These are phyloP conservation scores for Hanseniaspora clermontiae DNA, from an alignment of 805 yeast genomes.

Conservation along the genomic window DNA sequence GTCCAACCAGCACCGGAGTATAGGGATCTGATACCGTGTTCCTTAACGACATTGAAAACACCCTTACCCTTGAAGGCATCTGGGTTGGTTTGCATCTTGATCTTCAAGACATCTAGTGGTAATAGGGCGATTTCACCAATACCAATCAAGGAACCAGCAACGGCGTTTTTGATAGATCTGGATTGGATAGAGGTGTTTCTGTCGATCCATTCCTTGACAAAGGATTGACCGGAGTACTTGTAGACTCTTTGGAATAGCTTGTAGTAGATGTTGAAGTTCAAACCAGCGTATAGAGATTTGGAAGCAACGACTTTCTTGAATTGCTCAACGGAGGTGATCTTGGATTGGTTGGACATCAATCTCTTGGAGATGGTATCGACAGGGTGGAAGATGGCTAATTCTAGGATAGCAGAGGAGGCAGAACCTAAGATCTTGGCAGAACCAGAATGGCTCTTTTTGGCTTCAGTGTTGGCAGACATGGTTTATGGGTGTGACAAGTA, in stretches of 20 bases:
- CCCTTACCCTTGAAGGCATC: conserved; percentile 99
- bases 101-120: conserved; percentile 92
- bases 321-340: conserved; percentile 47
- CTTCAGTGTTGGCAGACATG: conserved; percentile 28
- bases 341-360: conserved; percentile 71
- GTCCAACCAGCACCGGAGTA: conserved; percentile 99
- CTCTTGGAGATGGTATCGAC: conserved; percentile 97
- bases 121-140: conserved; percentile 92
- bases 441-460: conserved; percentile 72
- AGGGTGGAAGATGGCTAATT: conserved; percentile 94
- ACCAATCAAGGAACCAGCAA: conserved; percentile 95
- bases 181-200: conserved; percentile 67
- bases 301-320: conserved; percentile 80
- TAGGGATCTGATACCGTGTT: conserved; percentile 76
- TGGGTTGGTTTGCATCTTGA: conserved; percentile 99
- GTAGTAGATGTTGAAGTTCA: conserved; percentile 96
- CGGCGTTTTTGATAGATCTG: conserved; percentile 93
- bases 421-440: conserved; percentile 86
- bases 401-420: conserved; percentile 94
- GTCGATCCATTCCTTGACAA: conserved; percentile 84
- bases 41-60: conserved; percentile 66
- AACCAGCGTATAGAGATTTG: conserved; percentile 88
- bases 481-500: not conserved
- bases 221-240: conserved; percentile 99
- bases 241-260: conserved; percentile 93